Percentiles rank a stretch among this genome's conserved stretches.
Conservation (phyloP, 805 yeast species). For the Metschnikowia bowlesiae region DNA sequence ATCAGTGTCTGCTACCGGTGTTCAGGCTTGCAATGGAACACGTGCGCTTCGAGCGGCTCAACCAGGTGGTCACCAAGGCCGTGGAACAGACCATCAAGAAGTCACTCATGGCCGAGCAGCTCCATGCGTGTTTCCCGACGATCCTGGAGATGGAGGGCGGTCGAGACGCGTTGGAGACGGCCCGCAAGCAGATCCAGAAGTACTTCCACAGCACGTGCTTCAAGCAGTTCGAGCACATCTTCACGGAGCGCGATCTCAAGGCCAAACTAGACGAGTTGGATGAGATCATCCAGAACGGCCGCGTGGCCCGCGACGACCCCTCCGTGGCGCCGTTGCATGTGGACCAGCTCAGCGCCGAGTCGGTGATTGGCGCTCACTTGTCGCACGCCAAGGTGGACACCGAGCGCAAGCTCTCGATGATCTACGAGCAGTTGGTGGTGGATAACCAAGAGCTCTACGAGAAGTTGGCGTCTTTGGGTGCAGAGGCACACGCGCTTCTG, state of each 20-base stretch:
- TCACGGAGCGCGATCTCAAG: slow-evolving; percentile 44
- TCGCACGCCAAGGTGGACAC: slow-evolving; percentile 19
- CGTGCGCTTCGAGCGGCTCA: slow-evolving; percentile 47
- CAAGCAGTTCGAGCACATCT: slow-evolving; percentile 52
- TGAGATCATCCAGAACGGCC: slow-evolving; percentile 42
- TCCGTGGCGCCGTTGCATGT: slow-evolving; percentile 21
- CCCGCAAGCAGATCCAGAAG: slow-evolving; percentile 47
- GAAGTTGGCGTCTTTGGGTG: slow-evolving; percentile 20
- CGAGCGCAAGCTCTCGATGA: slow-evolving; percentile 27
- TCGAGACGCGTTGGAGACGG: slow-evolving; percentile 39
- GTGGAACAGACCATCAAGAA: slow-evolving; percentile 48
- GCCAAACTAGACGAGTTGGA: slow-evolving; percentile 45
- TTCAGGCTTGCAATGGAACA: slow-evolving; percentile 9
- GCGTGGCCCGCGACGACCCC: slow-evolving; percentile 20
- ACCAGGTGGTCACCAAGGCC: slow-evolving; percentile 49
- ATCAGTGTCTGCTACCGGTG: neutral
- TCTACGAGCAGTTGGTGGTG: slow-evolving; percentile 31
- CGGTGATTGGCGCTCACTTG: slow-evolving; percentile 31
- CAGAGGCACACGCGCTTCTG: slow-evolving; percentile 20
- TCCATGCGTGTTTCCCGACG: slow-evolving; percentile 52
- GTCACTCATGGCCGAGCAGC: slow-evolving; percentile 47
- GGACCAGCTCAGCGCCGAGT: slow-evolving; percentile 27
- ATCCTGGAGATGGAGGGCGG: slow-evolving; percentile 47
- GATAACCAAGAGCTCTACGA: slow-evolving; percentile 30
- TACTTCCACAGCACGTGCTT: slow-evolving; percentile 48